These are phyloP conservation scores for Colletotrichum australisinense DNA, from an alignment of 2,329 filamentous ascomycete genomes.

Conservation along the genomic window DNA sequence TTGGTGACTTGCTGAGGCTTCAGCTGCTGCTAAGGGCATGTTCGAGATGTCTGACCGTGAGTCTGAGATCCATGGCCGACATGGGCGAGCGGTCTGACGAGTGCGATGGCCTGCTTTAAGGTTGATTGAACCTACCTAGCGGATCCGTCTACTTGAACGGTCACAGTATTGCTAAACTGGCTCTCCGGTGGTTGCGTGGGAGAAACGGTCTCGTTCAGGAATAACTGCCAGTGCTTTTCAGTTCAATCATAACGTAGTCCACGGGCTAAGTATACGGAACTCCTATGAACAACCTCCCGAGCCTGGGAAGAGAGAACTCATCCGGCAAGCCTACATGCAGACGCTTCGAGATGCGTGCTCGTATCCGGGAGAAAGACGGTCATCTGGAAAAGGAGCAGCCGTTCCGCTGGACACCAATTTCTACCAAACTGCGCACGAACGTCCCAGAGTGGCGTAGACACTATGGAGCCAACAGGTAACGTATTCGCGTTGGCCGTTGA, in stretches of 20 bases:
- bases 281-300: conserved; percentile 50
- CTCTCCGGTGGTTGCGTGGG: conserved; percentile 43
- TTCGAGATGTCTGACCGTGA: conserved; percentile 59
- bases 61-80: conserved; percentile 43
- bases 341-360: conserved; percentile 46
- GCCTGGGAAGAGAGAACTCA: conserved; percentile 51
- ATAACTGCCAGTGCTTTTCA: conserved; percentile 49
- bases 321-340: conserved; percentile 59
- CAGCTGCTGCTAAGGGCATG: conserved; percentile 45
- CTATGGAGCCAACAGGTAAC: no score
- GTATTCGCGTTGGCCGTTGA: no score
- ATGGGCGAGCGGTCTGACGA: conserved; percentile 40
- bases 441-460: no score
- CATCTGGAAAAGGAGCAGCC: no score
- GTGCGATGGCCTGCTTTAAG: conserved; percentile 56
- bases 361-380: no score
- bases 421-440: no score
- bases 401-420: no score
- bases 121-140: conserved; percentile 66
- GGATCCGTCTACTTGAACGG: conserved; percentile 43
- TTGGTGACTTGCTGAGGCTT: conserved; percentile 42
- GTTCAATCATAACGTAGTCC: conserved; percentile 61
- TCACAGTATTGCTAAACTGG: conserved; percentile 38
- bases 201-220: conserved; percentile 46
- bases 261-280: conserved; percentile 55